Conservation (phyloP, 106 monocot genomes). For the Vanilla planifolia region DNA sequence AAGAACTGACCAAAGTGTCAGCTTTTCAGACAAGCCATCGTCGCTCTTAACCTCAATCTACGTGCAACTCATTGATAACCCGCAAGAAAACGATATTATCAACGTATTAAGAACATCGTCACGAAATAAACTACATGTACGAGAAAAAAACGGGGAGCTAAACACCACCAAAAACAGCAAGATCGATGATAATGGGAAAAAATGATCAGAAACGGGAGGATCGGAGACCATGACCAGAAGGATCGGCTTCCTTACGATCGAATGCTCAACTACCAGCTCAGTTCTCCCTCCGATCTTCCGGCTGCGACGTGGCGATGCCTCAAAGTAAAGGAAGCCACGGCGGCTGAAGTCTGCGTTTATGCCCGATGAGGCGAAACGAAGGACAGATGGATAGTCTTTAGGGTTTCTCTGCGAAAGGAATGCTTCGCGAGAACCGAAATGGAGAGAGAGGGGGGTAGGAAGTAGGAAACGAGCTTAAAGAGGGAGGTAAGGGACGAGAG, state of each 20-base stretch:
- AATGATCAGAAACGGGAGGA: slow-evolving; percentile 4
- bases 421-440: slow-evolving; percentile 8
- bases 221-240: slow-evolving; percentile 10
- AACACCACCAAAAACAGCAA: slow-evolving; percentile 1
- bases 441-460: neutral
- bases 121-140: no score
- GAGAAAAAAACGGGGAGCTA: neutral
- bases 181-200: slow-evolving; percentile 4
- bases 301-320: neutral
- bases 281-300: slow-evolving; percentile 3
- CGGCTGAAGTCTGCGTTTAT: neutral
- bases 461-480: neutral
- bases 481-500: neutral
- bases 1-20: slow-evolving; percentile 1
- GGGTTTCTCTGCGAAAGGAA: neutral
- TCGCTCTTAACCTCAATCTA: neutral
- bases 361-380: neutral
- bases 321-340: slow-evolving; percentile 3
- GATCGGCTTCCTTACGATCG: slow-evolving; percentile 23
- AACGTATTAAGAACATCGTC: no score
- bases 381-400: neutral
- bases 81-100: slow-evolving; percentile 1
- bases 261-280: neutral
- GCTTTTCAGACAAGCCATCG: slow-evolving; percentile 1
- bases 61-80: neutral